phyloP scores from a whole-genome alignment of 306 rosid species.

The Trifolium dubium region DNA sequence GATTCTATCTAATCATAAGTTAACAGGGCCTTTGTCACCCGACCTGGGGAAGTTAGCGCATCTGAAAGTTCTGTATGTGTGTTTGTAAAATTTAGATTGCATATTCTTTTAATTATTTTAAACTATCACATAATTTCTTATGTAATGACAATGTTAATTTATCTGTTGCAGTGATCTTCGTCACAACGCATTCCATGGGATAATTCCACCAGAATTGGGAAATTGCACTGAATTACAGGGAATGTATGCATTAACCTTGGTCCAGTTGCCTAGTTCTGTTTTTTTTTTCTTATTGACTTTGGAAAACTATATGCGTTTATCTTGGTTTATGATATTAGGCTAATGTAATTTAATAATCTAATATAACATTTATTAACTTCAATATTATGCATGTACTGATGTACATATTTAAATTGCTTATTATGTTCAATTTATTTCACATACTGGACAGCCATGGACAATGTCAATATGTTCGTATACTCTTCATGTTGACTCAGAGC shows the following conservation, averaged over 20 bases:
- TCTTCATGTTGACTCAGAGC: conserved; percentile 24
- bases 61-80: conserved; percentile 83
- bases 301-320: conserved; percentile 28
- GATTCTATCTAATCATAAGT: conserved; percentile 72
- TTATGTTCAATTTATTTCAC: conserved; percentile 7
- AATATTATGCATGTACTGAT: conserved; percentile 3
- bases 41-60: conserved; percentile 90
- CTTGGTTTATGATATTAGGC: conserved; percentile 28
- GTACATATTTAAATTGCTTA: conserved; percentile 23
- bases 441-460: conserved; percentile 11
- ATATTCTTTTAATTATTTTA: conserved; percentile 23
- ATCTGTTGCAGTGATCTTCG: conserved; percentile 71
- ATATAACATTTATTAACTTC: conserved; percentile 22
- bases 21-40: conserved; percentile 78
- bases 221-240: conserved; percentile 79
- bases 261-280: conserved; percentile 30
- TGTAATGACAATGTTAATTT: conserved; percentile 41
- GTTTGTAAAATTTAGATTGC: conserved; percentile 31
- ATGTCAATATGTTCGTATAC: background rate
- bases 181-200: conserved; percentile 80
- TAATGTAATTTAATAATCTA: conserved; percentile 6
- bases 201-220: conserved; percentile 91
- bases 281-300: conserved; percentile 26
- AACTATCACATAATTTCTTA: conserved; percentile 28
- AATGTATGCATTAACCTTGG: conserved; percentile 63